Evolutionary conservation across 2,329 filamentous ascomycete species (phyloP).

Genomic region (Venturiaceae sp.): DNA sequence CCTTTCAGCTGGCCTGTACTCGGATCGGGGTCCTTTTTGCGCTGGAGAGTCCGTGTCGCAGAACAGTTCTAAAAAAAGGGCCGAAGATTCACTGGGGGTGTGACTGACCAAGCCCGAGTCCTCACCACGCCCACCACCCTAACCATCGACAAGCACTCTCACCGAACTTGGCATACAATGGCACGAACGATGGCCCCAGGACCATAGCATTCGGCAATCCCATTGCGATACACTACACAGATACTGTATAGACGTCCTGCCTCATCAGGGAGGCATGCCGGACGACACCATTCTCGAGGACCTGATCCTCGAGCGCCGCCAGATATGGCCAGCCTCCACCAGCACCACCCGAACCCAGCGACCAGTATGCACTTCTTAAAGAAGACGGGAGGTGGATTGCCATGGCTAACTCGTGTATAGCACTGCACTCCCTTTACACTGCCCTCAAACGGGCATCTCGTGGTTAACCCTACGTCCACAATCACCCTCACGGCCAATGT

Average conservation of each 20-base stretch:
- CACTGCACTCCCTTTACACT: slow-evolving; percentile 55
- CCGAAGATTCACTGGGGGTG: no score
- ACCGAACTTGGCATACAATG: background rate
- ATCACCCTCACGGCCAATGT: slow-evolving; percentile 51
- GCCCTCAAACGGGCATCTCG: slow-evolving; percentile 47
- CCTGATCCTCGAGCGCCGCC: background rate
- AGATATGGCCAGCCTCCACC: background rate
- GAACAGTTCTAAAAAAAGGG: no score
- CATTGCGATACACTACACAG: background rate
- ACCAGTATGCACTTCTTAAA: background rate
- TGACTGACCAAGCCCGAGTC: no score
- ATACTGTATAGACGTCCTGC: background rate
- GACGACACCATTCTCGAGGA: background rate
- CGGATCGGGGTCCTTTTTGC: no score
- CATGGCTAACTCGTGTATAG: slow-evolving; percentile 16
- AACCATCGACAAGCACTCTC: no score
- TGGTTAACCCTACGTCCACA: slow-evolving; percentile 42
- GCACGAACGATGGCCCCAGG: background rate
- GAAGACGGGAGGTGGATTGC: background rate
- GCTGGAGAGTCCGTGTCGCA: no score
- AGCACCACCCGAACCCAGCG: background rate
- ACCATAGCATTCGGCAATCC: background rate
- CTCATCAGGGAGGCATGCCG: background rate
- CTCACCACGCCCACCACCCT: no score
- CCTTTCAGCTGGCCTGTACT: no score